Evolutionary conservation across 257 asterid species (phyloP).

Genomic region (Fraxinus excelsior): DNA sequence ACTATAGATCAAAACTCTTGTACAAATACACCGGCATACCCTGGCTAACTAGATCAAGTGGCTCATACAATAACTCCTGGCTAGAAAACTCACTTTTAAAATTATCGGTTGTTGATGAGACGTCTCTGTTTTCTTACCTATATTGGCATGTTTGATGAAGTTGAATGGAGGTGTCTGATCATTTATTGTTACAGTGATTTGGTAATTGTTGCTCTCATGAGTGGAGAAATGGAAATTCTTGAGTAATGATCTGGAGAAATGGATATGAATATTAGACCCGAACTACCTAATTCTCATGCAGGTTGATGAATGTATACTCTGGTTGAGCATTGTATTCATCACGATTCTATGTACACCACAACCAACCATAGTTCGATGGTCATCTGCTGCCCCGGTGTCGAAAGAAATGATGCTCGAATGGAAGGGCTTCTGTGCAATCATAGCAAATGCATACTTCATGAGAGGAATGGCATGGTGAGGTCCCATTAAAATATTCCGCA

Average conservation of each 20-base stretch:
- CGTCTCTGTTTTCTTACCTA: not conserved
- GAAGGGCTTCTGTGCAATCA: conserved; percentile 96
- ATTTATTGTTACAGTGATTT: not conserved
- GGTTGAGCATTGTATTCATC: conserved; percentile 87
- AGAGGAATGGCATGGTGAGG: conserved; percentile 99
- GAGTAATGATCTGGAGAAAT: not conserved
- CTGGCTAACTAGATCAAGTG: no score
- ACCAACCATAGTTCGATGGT: conserved; percentile 96
- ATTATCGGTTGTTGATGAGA: not conserved
- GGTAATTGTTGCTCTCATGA: not conserved
- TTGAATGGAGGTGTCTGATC: not conserved
- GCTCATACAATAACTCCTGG: no score
- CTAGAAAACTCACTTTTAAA: not conserved
- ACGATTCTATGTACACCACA: conserved; percentile 94
- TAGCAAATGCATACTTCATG: conserved; percentile 89
- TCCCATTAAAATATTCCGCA: not conserved
- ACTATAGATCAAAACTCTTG: no score
- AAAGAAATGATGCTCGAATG: conserved; percentile 65
- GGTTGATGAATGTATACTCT: conserved; percentile 91
- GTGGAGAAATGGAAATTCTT: not conserved
- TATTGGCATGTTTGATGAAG: not conserved
- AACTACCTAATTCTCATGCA: conserved; percentile 29
- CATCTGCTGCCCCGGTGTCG: conserved; percentile 78
- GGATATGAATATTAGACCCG: not conserved
- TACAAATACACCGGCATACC: no score